phyloP scores from a whole-genome alignment of 2,329 filamentous ascomycete species.

The Ascochyta rabiei region DNA sequence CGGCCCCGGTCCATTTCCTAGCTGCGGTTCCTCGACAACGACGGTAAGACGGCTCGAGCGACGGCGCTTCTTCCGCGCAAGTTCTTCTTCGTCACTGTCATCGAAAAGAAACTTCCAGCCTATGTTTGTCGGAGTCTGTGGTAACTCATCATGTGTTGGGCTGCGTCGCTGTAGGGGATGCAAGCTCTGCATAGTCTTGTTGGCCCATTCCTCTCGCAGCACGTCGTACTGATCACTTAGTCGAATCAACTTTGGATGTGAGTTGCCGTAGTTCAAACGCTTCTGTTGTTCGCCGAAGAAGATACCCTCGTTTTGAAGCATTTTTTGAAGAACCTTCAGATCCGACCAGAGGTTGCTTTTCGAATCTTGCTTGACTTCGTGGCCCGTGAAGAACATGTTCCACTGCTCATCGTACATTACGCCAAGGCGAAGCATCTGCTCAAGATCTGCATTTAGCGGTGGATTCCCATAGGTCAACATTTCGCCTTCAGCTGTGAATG shows the following conservation, averaged over 20 bases:
- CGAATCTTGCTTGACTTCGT: neutral
- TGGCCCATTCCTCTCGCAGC: neutral
- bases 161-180: neutral
- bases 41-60: neutral
- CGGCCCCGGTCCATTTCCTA: neutral
- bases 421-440: conserved; percentile 17
- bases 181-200: neutral
- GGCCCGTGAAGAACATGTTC: conserved; percentile 4
- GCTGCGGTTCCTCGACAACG: neutral
- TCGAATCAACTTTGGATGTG: neutral
- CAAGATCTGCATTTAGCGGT: conserved; percentile 1
- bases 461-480: conserved; percentile 18
- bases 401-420: conserved; percentile 17
- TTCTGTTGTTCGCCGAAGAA: conserved; percentile 7
- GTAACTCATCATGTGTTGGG: neutral
- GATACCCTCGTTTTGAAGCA: conserved; percentile 17
- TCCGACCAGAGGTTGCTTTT: neutral
- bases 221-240: conserved; percentile 1
- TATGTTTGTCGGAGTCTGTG: neutral
- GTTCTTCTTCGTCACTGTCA: neutral
- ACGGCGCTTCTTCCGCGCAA: neutral
- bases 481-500: conserved; percentile 11
- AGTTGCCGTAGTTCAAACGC: conserved; percentile 3
- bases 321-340: conserved; percentile 5
- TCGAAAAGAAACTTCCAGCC: neutral